These are phyloP conservation scores for Trifolium pratense DNA, from an alignment of 306 rosid species.

Conservation along the genomic window DNA sequence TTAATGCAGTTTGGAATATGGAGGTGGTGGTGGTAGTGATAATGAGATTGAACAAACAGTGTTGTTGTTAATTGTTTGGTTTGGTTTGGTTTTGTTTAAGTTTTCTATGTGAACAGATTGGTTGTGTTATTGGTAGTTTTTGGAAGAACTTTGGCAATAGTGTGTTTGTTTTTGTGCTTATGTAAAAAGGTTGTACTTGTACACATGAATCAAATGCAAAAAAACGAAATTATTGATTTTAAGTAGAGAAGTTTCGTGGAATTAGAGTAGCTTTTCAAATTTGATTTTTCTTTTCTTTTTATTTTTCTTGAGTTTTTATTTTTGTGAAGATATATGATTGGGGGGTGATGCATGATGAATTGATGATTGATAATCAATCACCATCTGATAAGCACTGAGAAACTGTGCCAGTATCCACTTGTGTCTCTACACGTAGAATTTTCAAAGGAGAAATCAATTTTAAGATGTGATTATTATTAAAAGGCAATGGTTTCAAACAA, in stretches of 20 bases:
- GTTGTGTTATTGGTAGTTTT: slow-evolving; percentile 36
- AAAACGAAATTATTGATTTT: slow-evolving; percentile 3
- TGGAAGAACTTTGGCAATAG: neutral
- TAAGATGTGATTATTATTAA: neutral
- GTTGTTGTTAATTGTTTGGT: slow-evolving; percentile 3
- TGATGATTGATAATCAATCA: slow-evolving; percentile 34
- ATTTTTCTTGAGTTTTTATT: neutral
- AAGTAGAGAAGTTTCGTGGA: slow-evolving; percentile 40
- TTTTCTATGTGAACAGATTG: neutral
- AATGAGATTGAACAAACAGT: slow-evolving; percentile 2
- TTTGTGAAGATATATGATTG: neutral
- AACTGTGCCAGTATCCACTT: slow-evolving; percentile 3
- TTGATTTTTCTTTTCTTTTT: slow-evolving; percentile 35
- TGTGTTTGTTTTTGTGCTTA: neutral
- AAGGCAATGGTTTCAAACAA: neutral
- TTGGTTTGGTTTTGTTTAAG: neutral
- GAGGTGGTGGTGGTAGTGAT: slow-evolving; percentile 23
- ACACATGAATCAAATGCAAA: neutral
- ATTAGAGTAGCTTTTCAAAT: slow-evolving; percentile 15
- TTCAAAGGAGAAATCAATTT: slow-evolving; percentile 32
- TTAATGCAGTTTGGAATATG: slow-evolving; percentile 41
- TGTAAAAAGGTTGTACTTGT: neutral
- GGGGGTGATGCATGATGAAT: neutral
- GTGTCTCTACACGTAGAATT: slow-evolving; percentile 42
- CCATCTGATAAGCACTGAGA: slow-evolving; percentile 4